Conservation (phyloP, 805 yeast species). For the Candida lessepsii region DNA sequence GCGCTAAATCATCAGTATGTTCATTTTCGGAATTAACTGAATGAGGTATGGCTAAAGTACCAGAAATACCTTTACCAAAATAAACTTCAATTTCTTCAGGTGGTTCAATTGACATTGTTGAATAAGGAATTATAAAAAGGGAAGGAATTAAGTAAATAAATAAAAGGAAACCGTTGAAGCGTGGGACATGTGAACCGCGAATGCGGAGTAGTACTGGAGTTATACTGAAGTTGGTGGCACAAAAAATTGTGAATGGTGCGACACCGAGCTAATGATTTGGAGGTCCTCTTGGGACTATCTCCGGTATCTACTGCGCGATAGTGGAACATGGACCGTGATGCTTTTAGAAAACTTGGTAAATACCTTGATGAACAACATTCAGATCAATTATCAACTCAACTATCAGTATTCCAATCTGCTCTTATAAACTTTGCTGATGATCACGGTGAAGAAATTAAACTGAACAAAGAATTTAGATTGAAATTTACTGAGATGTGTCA, state of each 20-base stretch:
- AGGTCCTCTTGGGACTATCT: too few relatives aligned
- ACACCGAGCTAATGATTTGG: too few relatives aligned
- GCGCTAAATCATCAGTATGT: conserved; percentile 28
- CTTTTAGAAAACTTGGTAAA: conserved; percentile 51
- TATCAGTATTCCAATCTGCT: conserved; percentile 74
- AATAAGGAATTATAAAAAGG: background rate
- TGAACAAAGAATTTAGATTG: conserved; percentile 61
- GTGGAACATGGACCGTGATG: conserved; percentile 20
- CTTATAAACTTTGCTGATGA: conserved; percentile 71
- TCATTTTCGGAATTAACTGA: conserved; percentile 24
- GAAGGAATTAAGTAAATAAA: too few relatives aligned
- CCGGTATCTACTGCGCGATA: too few relatives aligned
- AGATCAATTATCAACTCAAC: conserved; percentile 63
- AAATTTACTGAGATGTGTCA: conserved; percentile 76
- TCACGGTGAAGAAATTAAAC: conserved; percentile 65
- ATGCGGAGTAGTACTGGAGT: too few relatives aligned
- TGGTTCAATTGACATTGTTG: background rate
- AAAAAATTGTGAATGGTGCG: too few relatives aligned
- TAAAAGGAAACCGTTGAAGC: too few relatives aligned
- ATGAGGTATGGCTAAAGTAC: conserved; percentile 40
- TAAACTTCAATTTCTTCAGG: conserved; percentile 39
- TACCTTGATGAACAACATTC: conserved; percentile 52
- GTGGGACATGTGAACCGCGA: conserved; percentile 1
- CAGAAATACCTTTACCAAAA: conserved; percentile 33
- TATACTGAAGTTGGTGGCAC: too few relatives aligned